A percentile compares a stretch with the other conserved stretches of the same genome.
These are phyloP conservation scores for Macrolepiota dolichaula DNA, from an alignment of 768 basidiomycete genomes.

Conservation along the genomic window DNA sequence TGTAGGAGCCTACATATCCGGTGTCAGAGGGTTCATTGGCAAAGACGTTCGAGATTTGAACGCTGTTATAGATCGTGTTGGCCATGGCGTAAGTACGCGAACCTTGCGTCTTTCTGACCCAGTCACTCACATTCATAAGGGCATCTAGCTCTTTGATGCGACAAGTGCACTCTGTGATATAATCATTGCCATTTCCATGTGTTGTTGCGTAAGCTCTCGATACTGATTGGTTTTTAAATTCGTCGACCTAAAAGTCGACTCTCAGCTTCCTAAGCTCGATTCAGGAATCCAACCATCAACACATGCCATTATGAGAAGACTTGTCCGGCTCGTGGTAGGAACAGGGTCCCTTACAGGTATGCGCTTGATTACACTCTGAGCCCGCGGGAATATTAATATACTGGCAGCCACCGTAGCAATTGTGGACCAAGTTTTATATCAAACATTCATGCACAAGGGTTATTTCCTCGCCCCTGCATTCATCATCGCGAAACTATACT, in stretches of 20 bases:
- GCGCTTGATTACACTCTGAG: neutral
- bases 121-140: neutral
- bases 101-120: neutral
- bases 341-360: slow-evolving; percentile 17
- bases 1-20: neutral
- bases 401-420: slow-evolving; percentile 10
- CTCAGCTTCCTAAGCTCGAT: slow-evolving; percentile 4
- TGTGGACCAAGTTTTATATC: slow-evolving; percentile 7
- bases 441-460: slow-evolving; percentile 1
- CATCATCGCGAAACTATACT: slow-evolving; percentile 15
- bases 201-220: slow-evolving; percentile 14
- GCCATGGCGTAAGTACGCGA: slow-evolving; percentile 9
- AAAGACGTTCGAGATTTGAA: neutral
- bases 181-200: slow-evolving; percentile 17
- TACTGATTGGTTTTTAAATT: neutral
- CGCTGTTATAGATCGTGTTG: neutral
- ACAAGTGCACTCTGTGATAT: neutral
- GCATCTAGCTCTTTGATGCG: neutral
- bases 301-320: slow-evolving; percentile 9
- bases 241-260: neutral
- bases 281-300: slow-evolving; percentile 9
- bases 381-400: neutral
- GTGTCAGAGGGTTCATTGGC: neutral
- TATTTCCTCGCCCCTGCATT: slow-evolving; percentile 10
- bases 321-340: slow-evolving; percentile 16